Percentiles rank a stretch among this genome's conserved stretches.
phyloP scores from a whole-genome alignment of 371 early-diverging fungal species.

The Chytridium lagenaria region DNA sequence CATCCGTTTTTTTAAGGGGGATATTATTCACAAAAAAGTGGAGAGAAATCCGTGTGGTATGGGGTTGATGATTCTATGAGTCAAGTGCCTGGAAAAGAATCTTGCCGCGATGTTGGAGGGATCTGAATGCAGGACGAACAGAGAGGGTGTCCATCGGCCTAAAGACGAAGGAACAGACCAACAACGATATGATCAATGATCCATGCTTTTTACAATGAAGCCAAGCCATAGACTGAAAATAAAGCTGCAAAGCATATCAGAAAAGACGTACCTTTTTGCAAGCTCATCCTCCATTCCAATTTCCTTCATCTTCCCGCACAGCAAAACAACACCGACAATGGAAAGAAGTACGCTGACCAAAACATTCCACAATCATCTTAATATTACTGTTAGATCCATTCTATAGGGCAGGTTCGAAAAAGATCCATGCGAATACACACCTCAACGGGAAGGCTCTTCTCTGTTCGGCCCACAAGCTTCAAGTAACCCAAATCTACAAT shows the following conservation, averaged over 20 bases:
- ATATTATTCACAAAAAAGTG: too few species aligned
- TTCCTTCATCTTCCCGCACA: constrained; percentile 29
- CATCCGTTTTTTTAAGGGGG: too few species aligned
- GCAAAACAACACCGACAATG: constrained; percentile 29
- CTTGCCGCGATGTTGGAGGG: constrained; percentile 39
- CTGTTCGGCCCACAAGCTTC: constrained; percentile 32
- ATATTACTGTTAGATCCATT: background rate
- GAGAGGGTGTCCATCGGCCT: constrained; percentile 39
- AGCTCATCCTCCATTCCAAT: constrained; percentile 35
- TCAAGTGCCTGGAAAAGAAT: constrained; percentile 24
- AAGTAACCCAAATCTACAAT: constrained; percentile 36
- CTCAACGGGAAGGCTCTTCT: constrained; percentile 27
- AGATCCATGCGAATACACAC: constrained; percentile 19
- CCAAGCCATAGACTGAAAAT: too few species aligned
- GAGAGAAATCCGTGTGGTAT: too few species aligned
- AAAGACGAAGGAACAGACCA: background rate
- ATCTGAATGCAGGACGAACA: constrained; percentile 30
- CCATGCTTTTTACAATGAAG: too few species aligned
- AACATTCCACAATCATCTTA: constrained; percentile 41
- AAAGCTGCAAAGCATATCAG: too few species aligned
- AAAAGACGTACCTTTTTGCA: constrained; percentile 33
- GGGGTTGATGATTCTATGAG: background rate
- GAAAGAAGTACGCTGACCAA: constrained; percentile 32
- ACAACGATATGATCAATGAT: too few species aligned
- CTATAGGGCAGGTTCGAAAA: background rate